phyloP scores from a whole-genome alignment of 257 asterid genomes.

The Marsdenia floribunda region DNA sequence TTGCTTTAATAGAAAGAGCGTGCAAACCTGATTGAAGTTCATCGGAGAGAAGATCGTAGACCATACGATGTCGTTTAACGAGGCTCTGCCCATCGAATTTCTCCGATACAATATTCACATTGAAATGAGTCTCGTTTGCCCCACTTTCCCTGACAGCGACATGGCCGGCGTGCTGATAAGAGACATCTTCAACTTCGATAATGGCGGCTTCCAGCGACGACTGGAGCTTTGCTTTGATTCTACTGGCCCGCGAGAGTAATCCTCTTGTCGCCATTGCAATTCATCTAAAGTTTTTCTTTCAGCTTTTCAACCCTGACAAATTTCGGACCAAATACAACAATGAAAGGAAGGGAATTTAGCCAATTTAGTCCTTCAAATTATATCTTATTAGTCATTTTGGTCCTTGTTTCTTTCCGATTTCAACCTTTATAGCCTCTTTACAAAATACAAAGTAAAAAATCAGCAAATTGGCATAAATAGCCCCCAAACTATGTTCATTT shows the following conservation, averaged over 20 bases:
- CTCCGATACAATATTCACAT: constrained; percentile 56
- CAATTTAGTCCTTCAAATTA: too few species aligned
- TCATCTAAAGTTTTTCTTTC: background rate
- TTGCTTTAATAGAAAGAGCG: constrained; percentile 80
- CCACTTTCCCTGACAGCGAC: constrained; percentile 63
- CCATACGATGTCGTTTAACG: constrained; percentile 84
- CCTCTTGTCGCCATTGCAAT: constrained; percentile 62
- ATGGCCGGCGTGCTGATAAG: constrained; percentile 93
- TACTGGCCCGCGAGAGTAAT: constrained; percentile 49
- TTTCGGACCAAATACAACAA: too few species aligned
- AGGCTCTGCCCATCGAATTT: constrained; percentile 72
- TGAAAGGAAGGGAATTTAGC: too few species aligned
- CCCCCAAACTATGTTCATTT: too few species aligned
- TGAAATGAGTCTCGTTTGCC: constrained; percentile 78
- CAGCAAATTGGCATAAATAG: too few species aligned
- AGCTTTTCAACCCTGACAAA: background rate
- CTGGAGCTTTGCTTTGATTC: constrained; percentile 71
- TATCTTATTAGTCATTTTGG: too few species aligned
- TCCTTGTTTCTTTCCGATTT: too few species aligned
- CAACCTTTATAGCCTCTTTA: too few species aligned
- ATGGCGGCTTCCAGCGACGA: constrained; percentile 59
- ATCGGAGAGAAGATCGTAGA: constrained; percentile 73
- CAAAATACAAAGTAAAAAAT: too few species aligned
- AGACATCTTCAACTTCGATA: constrained; percentile 82
- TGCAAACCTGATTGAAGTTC: constrained; percentile 86